Evolutionary conservation across 345 rosid species (phyloP).

Genomic region (Orychophragmus violaceus): DNA sequence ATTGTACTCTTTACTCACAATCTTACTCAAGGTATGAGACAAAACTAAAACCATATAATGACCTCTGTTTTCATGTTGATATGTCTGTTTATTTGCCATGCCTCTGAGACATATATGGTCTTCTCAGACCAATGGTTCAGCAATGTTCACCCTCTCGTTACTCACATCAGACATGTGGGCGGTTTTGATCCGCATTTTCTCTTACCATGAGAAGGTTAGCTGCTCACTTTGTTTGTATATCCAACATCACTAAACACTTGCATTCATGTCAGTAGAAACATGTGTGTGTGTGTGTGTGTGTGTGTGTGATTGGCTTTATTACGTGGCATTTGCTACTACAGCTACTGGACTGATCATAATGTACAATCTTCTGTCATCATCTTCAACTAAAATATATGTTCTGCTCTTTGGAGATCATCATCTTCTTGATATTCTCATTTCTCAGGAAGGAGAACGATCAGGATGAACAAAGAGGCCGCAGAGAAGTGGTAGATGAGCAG

Average conservation of each 20-base stretch:
- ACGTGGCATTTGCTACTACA: constrained; percentile 69
- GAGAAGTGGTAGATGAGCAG: constrained; percentile 5
- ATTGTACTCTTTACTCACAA: no score
- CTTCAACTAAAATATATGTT: neutral
- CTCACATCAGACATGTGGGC: no score
- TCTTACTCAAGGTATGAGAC: no score
- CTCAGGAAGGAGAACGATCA: constrained; percentile 8
- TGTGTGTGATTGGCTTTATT: no score
- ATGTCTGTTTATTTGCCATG: neutral
- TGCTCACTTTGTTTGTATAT: neutral
- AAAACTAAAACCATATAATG: neutral
- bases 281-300: no score
- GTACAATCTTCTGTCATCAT: constrained; percentile 23
- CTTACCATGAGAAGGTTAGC: constrained; percentile 39
- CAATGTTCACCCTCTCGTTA: no score
- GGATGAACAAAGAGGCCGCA: neutral
- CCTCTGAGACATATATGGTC: neutral
- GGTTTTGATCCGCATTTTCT: no score
- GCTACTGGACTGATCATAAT: constrained; percentile 56
- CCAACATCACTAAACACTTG: neutral
- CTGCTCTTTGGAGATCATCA: neutral
- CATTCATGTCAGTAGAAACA: neutral
- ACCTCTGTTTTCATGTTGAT: neutral
- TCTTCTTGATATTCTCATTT: neutral
- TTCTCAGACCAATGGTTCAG: no score